Percentiles rank a stretch among this genome's conserved stretches.
phyloP scores from a whole-genome alignment of 345 rosid genomes.

The Orychophragmus violaceus region DNA sequence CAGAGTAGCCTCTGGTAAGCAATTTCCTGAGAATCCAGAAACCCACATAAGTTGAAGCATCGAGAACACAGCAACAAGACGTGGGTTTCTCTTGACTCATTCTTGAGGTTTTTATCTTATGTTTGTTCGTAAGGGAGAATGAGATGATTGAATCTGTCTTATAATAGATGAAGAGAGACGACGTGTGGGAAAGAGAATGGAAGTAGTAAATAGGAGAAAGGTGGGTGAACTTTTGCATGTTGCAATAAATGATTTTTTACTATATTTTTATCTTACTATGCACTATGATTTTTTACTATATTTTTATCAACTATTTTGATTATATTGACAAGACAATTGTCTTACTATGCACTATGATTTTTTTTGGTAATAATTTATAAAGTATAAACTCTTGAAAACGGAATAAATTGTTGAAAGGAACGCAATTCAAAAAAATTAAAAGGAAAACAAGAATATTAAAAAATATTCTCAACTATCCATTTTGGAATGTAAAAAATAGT shows the following conservation, averaged over 20 bases:
- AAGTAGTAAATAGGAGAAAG: constrained; percentile 31
- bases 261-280: too few species aligned
- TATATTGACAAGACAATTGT: too few species aligned
- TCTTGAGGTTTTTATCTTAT: neutral
- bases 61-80: constrained; percentile 73
- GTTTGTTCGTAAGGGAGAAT: neutral
- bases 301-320: too few species aligned
- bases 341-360: too few species aligned
- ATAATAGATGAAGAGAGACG: constrained; percentile 18
- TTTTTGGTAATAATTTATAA: too few species aligned
- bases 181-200: constrained; percentile 11
- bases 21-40: constrained; percentile 76
- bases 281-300: neutral
- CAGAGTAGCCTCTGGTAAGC: constrained; percentile 56
- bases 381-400: too few species aligned
- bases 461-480: too few species aligned
- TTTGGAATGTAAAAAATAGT: too few species aligned
- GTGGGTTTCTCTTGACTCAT: constrained; percentile 35
- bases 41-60: constrained; percentile 83
- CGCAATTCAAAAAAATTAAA: too few species aligned
- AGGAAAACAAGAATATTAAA: too few species aligned
- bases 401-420: too few species aligned
- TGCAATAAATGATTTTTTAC: constrained; percentile 28
- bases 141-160: neutral
- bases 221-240: constrained; percentile 56